Percentiles rank a stretch among this genome's conserved stretches.
These are phyloP conservation scores for Apiospora rasikravindrae DNA, from an alignment of 2,329 filamentous ascomycete species.

Conservation along the genomic window DNA sequence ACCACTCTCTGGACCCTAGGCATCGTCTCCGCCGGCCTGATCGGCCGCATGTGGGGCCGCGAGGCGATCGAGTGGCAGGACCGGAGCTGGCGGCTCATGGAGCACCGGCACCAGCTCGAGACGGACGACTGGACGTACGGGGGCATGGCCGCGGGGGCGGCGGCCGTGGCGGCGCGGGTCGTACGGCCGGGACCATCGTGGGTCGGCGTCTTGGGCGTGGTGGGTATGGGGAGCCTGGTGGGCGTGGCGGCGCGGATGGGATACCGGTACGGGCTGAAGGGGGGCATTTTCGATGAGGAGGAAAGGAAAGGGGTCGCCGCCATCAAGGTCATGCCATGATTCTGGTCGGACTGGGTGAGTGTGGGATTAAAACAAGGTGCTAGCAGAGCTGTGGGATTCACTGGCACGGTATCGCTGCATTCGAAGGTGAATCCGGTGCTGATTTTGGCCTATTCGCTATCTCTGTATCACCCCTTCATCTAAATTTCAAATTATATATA, in stretches of 20 bases:
- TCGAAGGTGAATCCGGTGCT: too few species aligned
- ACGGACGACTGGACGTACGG: constrained; percentile 60
- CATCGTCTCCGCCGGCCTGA: constrained; percentile 49
- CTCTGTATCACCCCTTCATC: too few species aligned
- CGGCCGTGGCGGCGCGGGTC: constrained; percentile 37
- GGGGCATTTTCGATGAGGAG: constrained; percentile 42
- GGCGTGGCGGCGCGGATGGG: constrained; percentile 55
- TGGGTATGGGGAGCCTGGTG: constrained; percentile 53
- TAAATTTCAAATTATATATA: not conserved
- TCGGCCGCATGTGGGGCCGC: constrained; percentile 57
- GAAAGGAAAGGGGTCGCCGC: not conserved
- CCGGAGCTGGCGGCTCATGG: constrained; percentile 64
- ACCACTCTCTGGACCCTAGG: constrained; percentile 52
- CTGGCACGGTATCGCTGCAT: not conserved
- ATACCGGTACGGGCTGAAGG: constrained; percentile 56
- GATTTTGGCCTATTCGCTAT: not conserved
- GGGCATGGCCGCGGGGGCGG: constrained; percentile 43
- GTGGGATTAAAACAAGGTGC: not conserved
- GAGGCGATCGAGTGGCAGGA: constrained; percentile 69
- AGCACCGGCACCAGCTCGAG: constrained; percentile 61
- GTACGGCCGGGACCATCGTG: constrained; percentile 41
- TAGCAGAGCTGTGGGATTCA: not conserved
- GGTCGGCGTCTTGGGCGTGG: constrained; percentile 49
- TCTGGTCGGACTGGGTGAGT: not conserved
- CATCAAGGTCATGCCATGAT: constrained; percentile 7